Conservation (phyloP, 2,329 filamentous ascomycete species). For the Aspergillus felis region DNA sequence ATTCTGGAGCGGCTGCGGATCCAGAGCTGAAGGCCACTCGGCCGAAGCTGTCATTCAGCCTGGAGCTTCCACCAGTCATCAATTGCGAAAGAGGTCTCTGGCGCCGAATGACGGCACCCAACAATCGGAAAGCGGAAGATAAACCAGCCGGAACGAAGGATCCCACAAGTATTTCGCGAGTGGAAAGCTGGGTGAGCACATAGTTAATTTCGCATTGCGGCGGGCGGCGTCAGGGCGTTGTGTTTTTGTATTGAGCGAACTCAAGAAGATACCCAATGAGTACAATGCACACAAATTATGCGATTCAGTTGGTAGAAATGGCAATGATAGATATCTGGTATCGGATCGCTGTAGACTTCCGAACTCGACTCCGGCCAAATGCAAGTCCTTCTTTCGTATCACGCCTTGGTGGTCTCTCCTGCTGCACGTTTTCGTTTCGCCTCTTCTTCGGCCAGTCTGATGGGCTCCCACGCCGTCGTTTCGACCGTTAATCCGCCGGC, state of each 20-base stretch:
- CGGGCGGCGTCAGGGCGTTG: conserved; percentile 15
- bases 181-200: conserved; percentile 21
- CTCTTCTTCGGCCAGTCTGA: conserved; percentile 30
- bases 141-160: conserved; percentile 25
- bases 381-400: conserved; percentile 7
- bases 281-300: conserved; percentile 7
- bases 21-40: conserved; percentile 21
- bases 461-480: conserved; percentile 58
- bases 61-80: conserved; percentile 50
- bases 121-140: conserved; percentile 32
- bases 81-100: conserved; percentile 60
- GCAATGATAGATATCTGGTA: not conserved
- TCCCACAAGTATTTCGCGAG: conserved; percentile 17
- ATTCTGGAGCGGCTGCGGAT: conserved; percentile 22
- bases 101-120: conserved; percentile 43
- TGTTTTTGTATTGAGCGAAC: conserved; percentile 17
- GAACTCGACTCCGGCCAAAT: conserved; percentile 8
- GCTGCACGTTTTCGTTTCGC: conserved; percentile 25
- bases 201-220: conserved; percentile 13
- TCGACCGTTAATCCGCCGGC: conserved; percentile 56
- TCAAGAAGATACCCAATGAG: conserved; percentile 33
- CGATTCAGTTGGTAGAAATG: not conserved
- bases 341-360: conserved; percentile 6
- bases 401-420: conserved; percentile 19
- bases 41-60: conserved; percentile 26